Evolutionary conservation across 2,329 filamentous ascomycete genomes (phyloP).

Genomic region (Ramularia collo-cygni): DNA sequence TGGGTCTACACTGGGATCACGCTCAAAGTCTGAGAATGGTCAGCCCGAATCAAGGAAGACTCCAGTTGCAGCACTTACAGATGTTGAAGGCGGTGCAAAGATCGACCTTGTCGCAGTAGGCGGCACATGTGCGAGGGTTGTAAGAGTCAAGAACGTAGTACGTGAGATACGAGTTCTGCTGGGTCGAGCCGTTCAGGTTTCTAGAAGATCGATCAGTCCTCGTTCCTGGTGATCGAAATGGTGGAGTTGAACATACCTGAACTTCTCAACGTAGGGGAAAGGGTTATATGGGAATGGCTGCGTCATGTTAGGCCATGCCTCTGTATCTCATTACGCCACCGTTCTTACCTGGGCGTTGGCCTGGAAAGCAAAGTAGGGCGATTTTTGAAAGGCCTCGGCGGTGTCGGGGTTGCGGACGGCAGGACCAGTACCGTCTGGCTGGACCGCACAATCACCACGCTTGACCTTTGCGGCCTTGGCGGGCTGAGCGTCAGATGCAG

Average conservation of each 20-base stretch:
- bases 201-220: too few species aligned
- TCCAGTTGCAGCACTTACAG: slow-evolving; percentile 3
- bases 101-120: slow-evolving; percentile 18
- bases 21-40: slow-evolving; percentile 6
- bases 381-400: slow-evolving; percentile 22
- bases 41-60: too few species aligned
- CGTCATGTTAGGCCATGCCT: too few species aligned
- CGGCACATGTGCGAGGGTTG: slow-evolving; percentile 17
- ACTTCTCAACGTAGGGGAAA: slow-evolving; percentile 18
- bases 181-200: slow-evolving; percentile 19
- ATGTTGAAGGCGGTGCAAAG: slow-evolving; percentile 23
- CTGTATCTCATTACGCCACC: background rate
- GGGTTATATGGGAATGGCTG: slow-evolving; percentile 9
- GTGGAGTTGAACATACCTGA: too few species aligned
- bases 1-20: slow-evolving; percentile 15
- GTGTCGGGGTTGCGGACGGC: slow-evolving; percentile 19
- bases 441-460: slow-evolving; percentile 30
- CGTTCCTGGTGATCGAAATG: too few species aligned
- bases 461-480: slow-evolving; percentile 15
- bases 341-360: slow-evolving; percentile 13
- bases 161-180: slow-evolving; percentile 22
- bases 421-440: slow-evolving; percentile 33
- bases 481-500: slow-evolving; percentile 12
- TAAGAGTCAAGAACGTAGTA: slow-evolving; percentile 20
- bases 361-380: slow-evolving; percentile 10